Evolutionary conservation across 495 filamentous ascomycete species (phyloP), one percentile per base, ranked within the genome.

Genomic region (Aspergillus panamensis): DNA sequence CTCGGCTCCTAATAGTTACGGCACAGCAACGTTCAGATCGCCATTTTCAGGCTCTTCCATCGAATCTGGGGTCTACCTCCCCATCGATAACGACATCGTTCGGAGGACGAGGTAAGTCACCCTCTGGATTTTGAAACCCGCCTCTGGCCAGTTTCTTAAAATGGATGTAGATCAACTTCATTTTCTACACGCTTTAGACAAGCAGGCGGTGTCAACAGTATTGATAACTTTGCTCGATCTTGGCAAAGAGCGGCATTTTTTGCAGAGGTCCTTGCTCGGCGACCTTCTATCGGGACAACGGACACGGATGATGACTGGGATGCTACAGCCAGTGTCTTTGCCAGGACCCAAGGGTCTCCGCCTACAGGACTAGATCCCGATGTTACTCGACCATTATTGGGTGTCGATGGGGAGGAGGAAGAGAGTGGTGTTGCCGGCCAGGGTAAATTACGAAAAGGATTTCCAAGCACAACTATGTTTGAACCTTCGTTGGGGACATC

Each of bases 181-280:
- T 78, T 94, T 62, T 89, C 90, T 42, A 77, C 88, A 66, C 84
- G 87, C 35, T 70, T 97, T 21, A 80, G 88, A 59, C 85, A 95
- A 51, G 89, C 86, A 12, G 94, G 94, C 40, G 94, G 94, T 30
- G 87, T 90, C 49, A 98, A 98, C 70, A 94, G 89, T 67, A 86
- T 97, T 63, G 86, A 95, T 62, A 96, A 92, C 65, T 98, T 98
- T 69, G 89, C 94, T 48, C 84, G 90, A 45, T 95, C 90, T 62
- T 97, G 93, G 91, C 90, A 91, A 66, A 84, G 94, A 65, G 94
- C 94, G 33, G 92, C 93, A 4, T 85, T 81, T 33, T 98, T 97
- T 76, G 80, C 82, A 25, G 93, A 97, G 68, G 87, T 96, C 49
- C 81, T 91, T 14, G 88, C 90, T 6, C 84, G 86, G 20, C 83